Base-by-base conservation (phyloP, 345 rosid species). In the Viola odorata region DNA sequence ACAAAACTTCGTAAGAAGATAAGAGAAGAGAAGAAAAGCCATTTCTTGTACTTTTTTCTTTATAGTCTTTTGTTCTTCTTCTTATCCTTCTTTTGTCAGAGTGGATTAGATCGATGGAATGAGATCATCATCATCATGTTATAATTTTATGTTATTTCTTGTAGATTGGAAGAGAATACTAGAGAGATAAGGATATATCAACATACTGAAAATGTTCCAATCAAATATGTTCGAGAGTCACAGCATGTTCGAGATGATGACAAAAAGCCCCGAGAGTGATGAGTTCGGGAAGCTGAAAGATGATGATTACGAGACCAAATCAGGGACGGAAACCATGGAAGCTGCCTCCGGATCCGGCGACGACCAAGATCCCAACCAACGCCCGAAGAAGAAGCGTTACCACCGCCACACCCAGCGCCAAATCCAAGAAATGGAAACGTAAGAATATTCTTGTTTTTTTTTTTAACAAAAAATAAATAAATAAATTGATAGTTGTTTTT, bases 401-500 rank as follows among this genome's bases (percentile, higher is more conserved):
- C 96, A 85, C 41, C 96, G 98, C 61, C 98, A 92, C 62, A 92
- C 96, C 5, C 98, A 89, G 67, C 91, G 75, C 41, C 98, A 92
- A 78, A 92, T 89, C 72, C 97, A 92, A 61, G 98, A 92, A 67
- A 84, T 92, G 78, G 98, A 92, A 76, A 74, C 91, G 98, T 92
- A 81, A 78, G 88, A 41, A 23, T 58, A 8, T 37, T 1, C 38
- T n/a, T n/a, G n/a, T n/a, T n/a, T n/a, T n/a, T n/a, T n/a, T n/a
- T n/a, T n/a, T n/a, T n/a, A n/a, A n/a, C n/a, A n/a, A n/a, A n/a
- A n/a, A n/a, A n/a, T n/a, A n/a, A n/a, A n/a, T n/a, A n/a, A n/a
- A n/a, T n/a, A n/a, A n/a, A n/a, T n/a, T n/a, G n/a, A n/a, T n/a
- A n/a, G n/a, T n/a, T n/a, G n/a, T n/a, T n/a, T 17, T 32, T 15